A percentile compares a stretch with the other conserved stretches of the same genome.
Evolutionary conservation across 2,329 filamentous ascomycete genomes (phyloP).

Genomic region (Nothopassalora personata): DNA sequence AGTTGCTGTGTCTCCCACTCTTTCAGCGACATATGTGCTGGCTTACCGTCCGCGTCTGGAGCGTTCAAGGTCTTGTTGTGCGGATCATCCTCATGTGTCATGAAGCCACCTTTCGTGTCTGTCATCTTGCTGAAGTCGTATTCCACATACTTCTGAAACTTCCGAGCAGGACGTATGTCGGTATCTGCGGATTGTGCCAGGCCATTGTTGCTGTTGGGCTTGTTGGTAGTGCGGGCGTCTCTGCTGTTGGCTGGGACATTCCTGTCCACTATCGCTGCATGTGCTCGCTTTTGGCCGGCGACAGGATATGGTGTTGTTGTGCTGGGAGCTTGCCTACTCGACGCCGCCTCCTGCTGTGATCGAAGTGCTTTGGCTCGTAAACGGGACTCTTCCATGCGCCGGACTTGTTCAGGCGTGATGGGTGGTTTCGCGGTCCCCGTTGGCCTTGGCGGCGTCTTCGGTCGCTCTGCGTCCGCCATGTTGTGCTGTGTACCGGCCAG

Average conservation of each 20-base stretch:
- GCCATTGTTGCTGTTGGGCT: constrained; percentile 32
- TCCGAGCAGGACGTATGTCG: constrained; percentile 68
- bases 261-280: constrained; percentile 52
- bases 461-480: constrained; percentile 36
- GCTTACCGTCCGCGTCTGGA: constrained; percentile 57
- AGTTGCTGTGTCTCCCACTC: constrained; percentile 88
- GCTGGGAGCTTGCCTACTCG: constrained; percentile 22
- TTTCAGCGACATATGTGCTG: constrained; percentile 78
- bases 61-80: constrained; percentile 71
- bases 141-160: constrained; percentile 91
- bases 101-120: constrained; percentile 92
- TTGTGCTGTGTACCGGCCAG: background rate
- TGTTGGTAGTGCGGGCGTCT: constrained; percentile 51
- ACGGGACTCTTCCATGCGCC: constrained; percentile 71
- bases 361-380: constrained; percentile 83
- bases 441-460: constrained; percentile 44
- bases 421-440: constrained; percentile 40
- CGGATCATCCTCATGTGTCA: constrained; percentile 87
- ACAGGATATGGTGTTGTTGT: constrained; percentile 30
- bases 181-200: constrained; percentile 39
- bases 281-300: constrained; percentile 65
- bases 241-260: constrained; percentile 57
- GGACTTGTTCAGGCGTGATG: constrained; percentile 57
- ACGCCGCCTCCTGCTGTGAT: constrained; percentile 63
- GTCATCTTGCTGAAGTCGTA: constrained; percentile 98